Evolutionary conservation across 192 early-diverging fungal species (phyloP).

Genomic region (Coemansia sp.): DNA sequence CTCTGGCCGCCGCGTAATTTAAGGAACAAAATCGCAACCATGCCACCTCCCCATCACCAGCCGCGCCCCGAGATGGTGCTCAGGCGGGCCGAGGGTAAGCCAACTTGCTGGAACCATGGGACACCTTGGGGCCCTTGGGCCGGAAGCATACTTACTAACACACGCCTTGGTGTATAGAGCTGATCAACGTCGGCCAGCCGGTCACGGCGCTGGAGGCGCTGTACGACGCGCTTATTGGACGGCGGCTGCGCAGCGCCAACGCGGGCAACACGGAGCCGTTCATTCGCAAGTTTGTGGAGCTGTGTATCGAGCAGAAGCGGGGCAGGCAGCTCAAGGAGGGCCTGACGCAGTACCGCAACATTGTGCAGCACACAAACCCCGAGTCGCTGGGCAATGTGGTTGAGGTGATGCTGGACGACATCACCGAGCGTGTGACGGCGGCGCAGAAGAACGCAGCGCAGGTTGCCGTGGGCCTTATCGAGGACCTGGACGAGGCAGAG

Average conservation of each 20-base stretch:
- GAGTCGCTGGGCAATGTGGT: constrained; percentile 86
- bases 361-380: constrained; percentile 92
- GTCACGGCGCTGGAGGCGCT: constrained; percentile 78
- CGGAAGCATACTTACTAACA: neutral
- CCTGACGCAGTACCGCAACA: constrained; percentile 97
- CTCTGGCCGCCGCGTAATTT: no score
- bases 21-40: no score
- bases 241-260: constrained; percentile 77
- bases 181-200: constrained; percentile 76
- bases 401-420: constrained; percentile 75
- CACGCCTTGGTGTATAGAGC: constrained; percentile 57
- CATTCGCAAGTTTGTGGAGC: constrained; percentile 86
- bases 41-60: constrained; percentile 7
- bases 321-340: constrained; percentile 93
- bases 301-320: constrained; percentile 79
- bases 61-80: constrained; percentile 77
- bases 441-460: constrained; percentile 91
- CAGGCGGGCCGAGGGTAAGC: constrained; percentile 76
- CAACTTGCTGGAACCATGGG: neutral
- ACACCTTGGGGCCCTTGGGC: neutral
- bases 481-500: constrained; percentile 94
- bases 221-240: constrained; percentile 87
- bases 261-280: constrained; percentile 84
- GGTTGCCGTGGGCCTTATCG: constrained; percentile 74
- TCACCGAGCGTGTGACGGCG: constrained; percentile 80